Conservation (phyloP, 2,329 filamentous ascomycete genomes). For the Talaromyces sp. region DNA sequence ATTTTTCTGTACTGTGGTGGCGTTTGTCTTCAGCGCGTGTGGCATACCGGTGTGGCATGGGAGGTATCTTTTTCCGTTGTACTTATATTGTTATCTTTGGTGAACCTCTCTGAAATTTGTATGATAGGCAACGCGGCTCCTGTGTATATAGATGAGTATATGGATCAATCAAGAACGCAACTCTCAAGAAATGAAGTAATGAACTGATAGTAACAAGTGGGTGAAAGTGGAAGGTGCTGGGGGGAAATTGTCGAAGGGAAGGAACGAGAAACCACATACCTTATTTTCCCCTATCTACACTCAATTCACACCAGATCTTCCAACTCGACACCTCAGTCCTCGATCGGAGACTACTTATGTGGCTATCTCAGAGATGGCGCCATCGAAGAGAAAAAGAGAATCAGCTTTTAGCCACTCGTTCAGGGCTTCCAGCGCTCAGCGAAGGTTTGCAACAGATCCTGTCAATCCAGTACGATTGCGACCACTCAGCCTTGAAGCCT, state of each 20-base stretch:
- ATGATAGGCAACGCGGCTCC: constrained; percentile 4
- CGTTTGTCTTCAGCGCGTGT: neutral
- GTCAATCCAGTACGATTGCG: neutral
- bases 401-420: neutral
- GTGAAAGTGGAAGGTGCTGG: neutral
- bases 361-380: constrained; percentile 6
- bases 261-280: neutral
- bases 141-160: neutral
- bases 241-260: neutral
- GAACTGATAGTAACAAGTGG: neutral
- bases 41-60: neutral
- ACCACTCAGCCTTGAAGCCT: neutral
- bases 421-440: constrained; percentile 6
- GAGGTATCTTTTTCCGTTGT: neutral
- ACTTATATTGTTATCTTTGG: neutral
- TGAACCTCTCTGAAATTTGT: neutral
- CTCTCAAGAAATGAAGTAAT: neutral
- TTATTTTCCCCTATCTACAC: neutral
- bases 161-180: neutral
- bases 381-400: constrained; percentile 14
- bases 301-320: neutral
- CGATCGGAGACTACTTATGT: neutral
- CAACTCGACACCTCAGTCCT: too few relatives aligned
- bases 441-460: constrained; percentile 3
- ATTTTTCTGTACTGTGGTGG: neutral